These are phyloP conservation scores for Aspergillus fumigatus DNA, from an alignment of 2,329 filamentous ascomycete genomes.

Conservation along the genomic window DNA sequence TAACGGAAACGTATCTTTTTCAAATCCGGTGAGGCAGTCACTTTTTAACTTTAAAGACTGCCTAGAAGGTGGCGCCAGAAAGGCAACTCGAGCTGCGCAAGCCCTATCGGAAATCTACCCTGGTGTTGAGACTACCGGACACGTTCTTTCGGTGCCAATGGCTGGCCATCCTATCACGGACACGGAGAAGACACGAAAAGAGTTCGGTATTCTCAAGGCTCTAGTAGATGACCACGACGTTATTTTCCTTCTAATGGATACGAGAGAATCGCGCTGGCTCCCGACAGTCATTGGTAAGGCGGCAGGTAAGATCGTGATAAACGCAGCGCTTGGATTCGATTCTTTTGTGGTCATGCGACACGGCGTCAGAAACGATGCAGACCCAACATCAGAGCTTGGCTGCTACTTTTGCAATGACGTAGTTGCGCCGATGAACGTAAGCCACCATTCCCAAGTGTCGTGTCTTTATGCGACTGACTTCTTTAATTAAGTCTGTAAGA, in stretches of 20 bases:
- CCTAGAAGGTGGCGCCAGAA: constrained; percentile 74
- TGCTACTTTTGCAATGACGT: constrained; percentile 99
- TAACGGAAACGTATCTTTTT: constrained; percentile 88
- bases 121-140: constrained; percentile 74
- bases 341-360: constrained; percentile 97
- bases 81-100: constrained; percentile 75
- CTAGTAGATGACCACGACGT: constrained; percentile 83
- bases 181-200: constrained; percentile 61
- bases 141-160: constrained; percentile 88
- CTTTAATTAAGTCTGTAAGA: constrained; percentile 67
- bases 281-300: constrained; percentile 96
- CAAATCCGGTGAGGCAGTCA: constrained; percentile 92
- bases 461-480: constrained; percentile 13
- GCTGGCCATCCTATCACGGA: constrained; percentile 83
- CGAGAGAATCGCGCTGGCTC: constrained; percentile 88
- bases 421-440: constrained; percentile 85
- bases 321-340: constrained; percentile 92
- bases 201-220: constrained; percentile 69
- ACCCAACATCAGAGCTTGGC: constrained; percentile 66
- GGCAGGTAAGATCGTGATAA: constrained; percentile 90
- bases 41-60: constrained; percentile 90
- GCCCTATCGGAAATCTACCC: constrained; percentile 84
- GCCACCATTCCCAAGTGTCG: constrained; percentile 35
- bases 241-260: constrained; percentile 96
- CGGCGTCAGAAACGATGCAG: constrained; percentile 59